phyloP scores from a whole-genome alignment of 305 asterid genomes.

The Petunia hybrid region DNA sequence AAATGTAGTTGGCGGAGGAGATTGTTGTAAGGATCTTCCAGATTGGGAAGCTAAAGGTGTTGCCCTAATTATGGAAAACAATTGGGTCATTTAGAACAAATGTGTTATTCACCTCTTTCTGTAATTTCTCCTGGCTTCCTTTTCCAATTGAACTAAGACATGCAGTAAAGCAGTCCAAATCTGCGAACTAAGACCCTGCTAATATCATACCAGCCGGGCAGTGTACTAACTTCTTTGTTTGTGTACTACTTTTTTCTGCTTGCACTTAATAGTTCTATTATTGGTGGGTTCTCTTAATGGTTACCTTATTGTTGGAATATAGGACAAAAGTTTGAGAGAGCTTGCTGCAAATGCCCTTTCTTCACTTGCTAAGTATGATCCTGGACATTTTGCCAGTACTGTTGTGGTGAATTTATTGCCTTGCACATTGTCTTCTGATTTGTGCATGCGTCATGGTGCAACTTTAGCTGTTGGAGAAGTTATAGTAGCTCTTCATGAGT shows the following conservation, averaged over 20 bases:
- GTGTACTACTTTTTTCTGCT: conserved; percentile 29
- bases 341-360: conserved; percentile 93
- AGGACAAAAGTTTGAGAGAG: conserved; percentile 97
- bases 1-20: background rate
- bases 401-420: conserved; percentile 82
- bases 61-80: conserved; percentile 1
- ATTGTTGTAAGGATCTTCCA: background rate
- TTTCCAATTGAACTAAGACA: conserved; percentile 17
- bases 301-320: conserved; percentile 42
- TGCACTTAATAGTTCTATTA: conserved; percentile 37
- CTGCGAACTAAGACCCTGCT: conserved; percentile 16
- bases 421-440: conserved; percentile 88
- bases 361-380: conserved; percentile 80
- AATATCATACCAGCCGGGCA: conserved; percentile 15
- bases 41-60: conserved; percentile 19
- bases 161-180: background rate
- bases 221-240: conserved; percentile 11
- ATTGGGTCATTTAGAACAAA: background rate
- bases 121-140: conserved; percentile 7
- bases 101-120: conserved; percentile 18
- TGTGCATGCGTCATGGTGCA: conserved; percentile 98
- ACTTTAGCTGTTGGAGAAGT: conserved; percentile 91
- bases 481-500: conserved; percentile 74
- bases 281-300: conserved; percentile 35
- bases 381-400: conserved; percentile 73